Percentiles rank a stretch among this genome's conserved stretches.
Evolutionary conservation across 768 basidiomycete genomes (phyloP).

Genomic region (Suillus decipiens): DNA sequence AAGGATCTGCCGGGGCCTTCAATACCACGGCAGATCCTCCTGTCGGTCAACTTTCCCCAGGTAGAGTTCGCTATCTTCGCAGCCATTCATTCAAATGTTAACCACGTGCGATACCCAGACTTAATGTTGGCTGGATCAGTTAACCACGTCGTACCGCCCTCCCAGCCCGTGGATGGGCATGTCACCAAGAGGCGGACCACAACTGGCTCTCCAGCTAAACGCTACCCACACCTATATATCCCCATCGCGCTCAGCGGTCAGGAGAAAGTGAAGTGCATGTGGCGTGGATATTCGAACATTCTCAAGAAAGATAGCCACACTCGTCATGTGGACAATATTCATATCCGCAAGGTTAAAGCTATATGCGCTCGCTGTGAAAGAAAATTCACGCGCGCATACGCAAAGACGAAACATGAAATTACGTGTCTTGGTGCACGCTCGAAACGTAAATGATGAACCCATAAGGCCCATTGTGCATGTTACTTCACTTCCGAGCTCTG

Average conservation of each 20-base stretch:
- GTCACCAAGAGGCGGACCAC: background rate
- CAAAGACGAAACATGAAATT: constrained; percentile 3
- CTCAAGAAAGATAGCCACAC: background rate
- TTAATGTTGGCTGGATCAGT: background rate
- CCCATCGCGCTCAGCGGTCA: background rate
- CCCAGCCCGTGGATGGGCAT: background rate
- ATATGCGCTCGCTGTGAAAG: background rate
- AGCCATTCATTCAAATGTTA: background rate
- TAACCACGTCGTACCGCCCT: background rate
- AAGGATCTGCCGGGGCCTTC: background rate
- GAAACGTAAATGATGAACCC: background rate
- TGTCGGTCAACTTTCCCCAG: background rate
- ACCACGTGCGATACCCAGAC: background rate
- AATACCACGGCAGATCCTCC: background rate
- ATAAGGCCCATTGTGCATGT: background rate
- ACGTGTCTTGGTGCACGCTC: background rate
- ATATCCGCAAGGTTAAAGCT: background rate
- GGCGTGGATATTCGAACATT: background rate
- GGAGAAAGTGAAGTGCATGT: constrained; percentile 1
- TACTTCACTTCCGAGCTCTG: background rate
- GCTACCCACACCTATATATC: background rate
- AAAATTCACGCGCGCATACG: background rate
- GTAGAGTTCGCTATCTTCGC: background rate
- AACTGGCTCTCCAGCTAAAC: background rate
- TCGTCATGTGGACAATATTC: constrained; percentile 1